phyloP scores from a whole-genome alignment of 345 rosid genomes.

The Eucalyptus curtisii region DNA sequence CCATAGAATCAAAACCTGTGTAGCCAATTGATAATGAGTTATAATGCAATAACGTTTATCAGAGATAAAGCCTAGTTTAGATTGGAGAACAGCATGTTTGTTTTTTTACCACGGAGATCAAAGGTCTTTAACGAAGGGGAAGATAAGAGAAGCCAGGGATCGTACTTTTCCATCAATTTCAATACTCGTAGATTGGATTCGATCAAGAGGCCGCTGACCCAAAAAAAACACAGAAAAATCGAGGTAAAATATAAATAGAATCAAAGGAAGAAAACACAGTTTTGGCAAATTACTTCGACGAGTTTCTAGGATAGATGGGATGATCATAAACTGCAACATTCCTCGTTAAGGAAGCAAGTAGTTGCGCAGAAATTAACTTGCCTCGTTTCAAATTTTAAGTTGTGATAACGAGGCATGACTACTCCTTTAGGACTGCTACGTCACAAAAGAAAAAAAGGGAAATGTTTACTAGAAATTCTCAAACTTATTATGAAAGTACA shows the following conservation, averaged over 20 bases:
- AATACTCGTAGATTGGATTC: not conserved
- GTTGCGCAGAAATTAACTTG: not conserved
- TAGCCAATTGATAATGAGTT: no score
- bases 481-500: no score
- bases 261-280: not conserved
- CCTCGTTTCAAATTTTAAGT: no score
- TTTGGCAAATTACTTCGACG: not conserved
- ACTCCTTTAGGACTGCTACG: no score
- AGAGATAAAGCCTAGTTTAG: not conserved
- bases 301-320: not conserved
- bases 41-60: no score
- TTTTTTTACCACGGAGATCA: no score
- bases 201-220: fast-evolving
- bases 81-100: not conserved
- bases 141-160: not conserved
- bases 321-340: fast-evolving
- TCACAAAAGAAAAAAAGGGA: no score
- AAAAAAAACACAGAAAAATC: not conserved
- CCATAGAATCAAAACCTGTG: no score
- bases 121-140: not conserved
- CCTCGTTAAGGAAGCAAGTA: not conserved
- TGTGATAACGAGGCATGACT: no score
- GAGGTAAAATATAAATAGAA: not conserved
- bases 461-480: no score
- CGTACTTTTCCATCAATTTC: not conserved